phyloP scores from a whole-genome alignment of 768 basidiomycete species.

The Wakefieldia striispora region DNA sequence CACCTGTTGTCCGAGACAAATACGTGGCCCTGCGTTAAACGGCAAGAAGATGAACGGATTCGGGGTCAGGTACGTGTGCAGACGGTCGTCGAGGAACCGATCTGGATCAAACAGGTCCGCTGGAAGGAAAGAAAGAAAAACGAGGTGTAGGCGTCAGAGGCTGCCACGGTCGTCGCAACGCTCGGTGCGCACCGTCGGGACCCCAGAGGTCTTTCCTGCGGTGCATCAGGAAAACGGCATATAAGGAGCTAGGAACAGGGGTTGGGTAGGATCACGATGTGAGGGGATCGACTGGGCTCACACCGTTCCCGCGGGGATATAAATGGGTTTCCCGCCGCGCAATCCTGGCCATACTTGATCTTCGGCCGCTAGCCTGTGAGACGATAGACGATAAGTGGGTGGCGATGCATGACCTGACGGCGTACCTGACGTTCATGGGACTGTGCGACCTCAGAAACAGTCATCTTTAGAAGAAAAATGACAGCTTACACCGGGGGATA shows the following conservation, averaged over 20 bases:
- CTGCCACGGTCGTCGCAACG: no score
- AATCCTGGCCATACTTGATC: conserved; percentile 18
- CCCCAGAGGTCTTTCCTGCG: conserved; percentile 26
- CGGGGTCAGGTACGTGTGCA: conserved; percentile 49
- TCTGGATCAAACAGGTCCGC: conserved; percentile 56
- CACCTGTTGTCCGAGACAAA: conserved; percentile 55
- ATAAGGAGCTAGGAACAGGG: conserved; percentile 6
- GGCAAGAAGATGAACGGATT: conserved; percentile 72
- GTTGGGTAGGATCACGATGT: background rate
- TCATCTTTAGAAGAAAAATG: background rate
- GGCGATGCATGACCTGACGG: no score
- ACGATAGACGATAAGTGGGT: background rate
- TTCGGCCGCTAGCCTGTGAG: conserved; percentile 14
- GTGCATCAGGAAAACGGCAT: conserved; percentile 35
- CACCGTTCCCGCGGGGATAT: conserved; percentile 45
- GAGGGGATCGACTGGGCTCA: conserved; percentile 7
- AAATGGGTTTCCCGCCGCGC: conserved; percentile 44
- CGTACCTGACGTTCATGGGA: conserved; percentile 23
- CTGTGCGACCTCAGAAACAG: conserved; percentile 13
- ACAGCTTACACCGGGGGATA: conserved; percentile 30
- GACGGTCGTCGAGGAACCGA: conserved; percentile 58
- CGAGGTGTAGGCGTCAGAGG: background rate
- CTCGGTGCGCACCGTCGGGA: conserved; percentile 29
- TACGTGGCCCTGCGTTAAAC: conserved; percentile 66
- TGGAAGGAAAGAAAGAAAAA: background rate